These are phyloP conservation scores for Talaromyces sp. DNA, from an alignment of 2,329 filamentous ascomycete species.

Conservation along the genomic window DNA sequence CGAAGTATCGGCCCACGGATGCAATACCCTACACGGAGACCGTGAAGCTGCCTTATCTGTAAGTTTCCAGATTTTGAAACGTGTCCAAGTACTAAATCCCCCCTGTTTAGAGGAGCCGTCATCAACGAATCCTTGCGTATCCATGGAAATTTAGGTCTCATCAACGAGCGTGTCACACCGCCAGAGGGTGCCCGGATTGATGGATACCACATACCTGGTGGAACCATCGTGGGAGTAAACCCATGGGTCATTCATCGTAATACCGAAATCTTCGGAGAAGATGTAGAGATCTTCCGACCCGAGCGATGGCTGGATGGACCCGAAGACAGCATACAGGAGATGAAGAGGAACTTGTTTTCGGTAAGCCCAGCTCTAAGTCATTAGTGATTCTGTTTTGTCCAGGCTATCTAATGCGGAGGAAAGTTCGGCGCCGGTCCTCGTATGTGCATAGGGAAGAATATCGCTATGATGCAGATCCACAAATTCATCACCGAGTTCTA, in stretches of 20 bases:
- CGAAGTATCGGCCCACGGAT: not conserved
- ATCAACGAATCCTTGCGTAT: not conserved
- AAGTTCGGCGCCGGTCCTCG: slow-evolving; percentile 18
- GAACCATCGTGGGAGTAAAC: slow-evolving; percentile 23
- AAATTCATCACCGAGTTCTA: slow-evolving; percentile 12
- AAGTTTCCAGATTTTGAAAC: not conserved
- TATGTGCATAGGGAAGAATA: slow-evolving; percentile 15
- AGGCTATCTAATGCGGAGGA: not conserved
- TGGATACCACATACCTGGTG: slow-evolving; percentile 13
- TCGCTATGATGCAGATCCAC: slow-evolving; percentile 17
- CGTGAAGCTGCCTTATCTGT: slow-evolving; percentile 24
- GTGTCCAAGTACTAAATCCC: not conserved
- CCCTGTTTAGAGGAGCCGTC: not conserved
- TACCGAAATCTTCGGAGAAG: slow-evolving; percentile 17
- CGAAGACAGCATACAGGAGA: slow-evolving; percentile 14
- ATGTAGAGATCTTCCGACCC: slow-evolving; percentile 22
- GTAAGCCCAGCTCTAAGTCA: not conserved
- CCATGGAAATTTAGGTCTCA: slow-evolving; percentile 13
- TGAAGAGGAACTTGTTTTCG: slow-evolving; percentile 17
- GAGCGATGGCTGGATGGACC: slow-evolving; percentile 23
- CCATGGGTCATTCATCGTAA: slow-evolving; percentile 21
- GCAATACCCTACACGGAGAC: not conserved
- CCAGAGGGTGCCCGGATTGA: slow-evolving; percentile 13
- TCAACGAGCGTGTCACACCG: slow-evolving; percentile 21
- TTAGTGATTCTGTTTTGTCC: not conserved